Percentiles rank a stretch among this genome's conserved stretches.
Conservation (phyloP, 441 rosid genomes). For the Pelargonium fulgidum region DNA sequence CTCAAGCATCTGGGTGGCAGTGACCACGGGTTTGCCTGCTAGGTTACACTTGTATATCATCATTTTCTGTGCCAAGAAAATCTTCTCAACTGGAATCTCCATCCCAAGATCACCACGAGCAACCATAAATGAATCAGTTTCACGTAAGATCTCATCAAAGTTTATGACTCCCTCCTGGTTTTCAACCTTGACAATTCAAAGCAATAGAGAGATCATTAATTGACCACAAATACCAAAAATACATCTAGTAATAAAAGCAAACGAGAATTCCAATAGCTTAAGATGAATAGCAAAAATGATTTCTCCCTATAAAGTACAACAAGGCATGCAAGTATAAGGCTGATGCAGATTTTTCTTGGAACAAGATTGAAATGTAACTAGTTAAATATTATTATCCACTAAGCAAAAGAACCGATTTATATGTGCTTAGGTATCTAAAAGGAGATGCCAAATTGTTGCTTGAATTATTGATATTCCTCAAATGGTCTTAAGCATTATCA, state of each 20-base stretch:
- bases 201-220: background rate
- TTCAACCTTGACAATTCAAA: conserved; percentile 50
- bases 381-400: background rate
- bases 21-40: conserved; percentile 91
- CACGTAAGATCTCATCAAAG: conserved; percentile 74
- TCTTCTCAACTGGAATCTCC: conserved; percentile 96
- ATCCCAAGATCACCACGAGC: conserved; percentile 96
- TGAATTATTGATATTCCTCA: too few species aligned
- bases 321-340: background rate
- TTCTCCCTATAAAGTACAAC: background rate
- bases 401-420: background rate
- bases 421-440: too few species aligned
- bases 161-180: conserved; percentile 93
- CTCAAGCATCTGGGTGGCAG: conserved; percentile 97
- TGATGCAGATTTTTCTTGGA: background rate
- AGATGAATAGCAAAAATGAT: background rate
- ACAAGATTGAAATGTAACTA: background rate
- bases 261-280: background rate
- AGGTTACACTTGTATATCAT: conserved; percentile 94
- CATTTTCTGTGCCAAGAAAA: conserved; percentile 88
- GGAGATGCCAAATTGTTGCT: too few species aligned
- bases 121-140: conserved; percentile 91
- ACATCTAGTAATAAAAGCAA: background rate
- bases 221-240: background rate
- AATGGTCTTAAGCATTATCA: too few species aligned